These are phyloP conservation scores for Stemphylium lycopersici DNA, from an alignment of 2,329 filamentous ascomycete genomes.

Conservation along the genomic window DNA sequence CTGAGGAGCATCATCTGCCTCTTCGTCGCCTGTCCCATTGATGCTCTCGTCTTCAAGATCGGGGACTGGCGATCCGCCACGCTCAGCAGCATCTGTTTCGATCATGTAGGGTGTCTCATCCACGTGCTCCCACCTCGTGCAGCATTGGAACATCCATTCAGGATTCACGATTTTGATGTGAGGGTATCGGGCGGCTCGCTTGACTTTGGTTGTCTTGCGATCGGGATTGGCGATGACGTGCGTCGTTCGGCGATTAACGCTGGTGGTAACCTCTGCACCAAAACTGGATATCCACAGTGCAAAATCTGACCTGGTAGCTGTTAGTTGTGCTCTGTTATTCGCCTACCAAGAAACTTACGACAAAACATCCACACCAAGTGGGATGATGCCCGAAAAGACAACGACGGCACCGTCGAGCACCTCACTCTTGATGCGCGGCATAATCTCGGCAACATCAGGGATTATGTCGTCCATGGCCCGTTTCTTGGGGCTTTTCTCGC, in stretches of 20 bases:
- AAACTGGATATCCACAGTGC: conserved; percentile 86
- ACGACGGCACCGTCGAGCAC: conserved; percentile 78
- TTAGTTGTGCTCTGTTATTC: conserved; percentile 19
- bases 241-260: conserved; percentile 62
- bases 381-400: conserved; percentile 89
- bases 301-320: conserved; percentile 69
- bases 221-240: conserved; percentile 75
- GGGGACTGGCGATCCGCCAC: conserved; percentile 44
- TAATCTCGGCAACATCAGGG: conserved; percentile 84
- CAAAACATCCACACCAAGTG: conserved; percentile 77
- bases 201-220: conserved; percentile 86
- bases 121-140: conserved; percentile 81
- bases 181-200: conserved; percentile 78
- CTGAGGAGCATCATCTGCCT: conserved; percentile 35
- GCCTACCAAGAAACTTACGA: conserved; percentile 46
- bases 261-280: conserved; percentile 71
- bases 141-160: conserved; percentile 84
- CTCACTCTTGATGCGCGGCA: conserved; percentile 78
- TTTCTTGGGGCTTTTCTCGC: conserved; percentile 58
- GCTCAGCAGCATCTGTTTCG: conserved; percentile 72
- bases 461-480: conserved; percentile 61
- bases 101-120: conserved; percentile 82
- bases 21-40: conserved; percentile 48
- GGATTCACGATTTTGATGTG: conserved; percentile 90
- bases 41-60: conserved; percentile 54